Base-by-base conservation (phyloP, 345 rosid genomes). In the Erysimum cheiranthoides region DNA sequence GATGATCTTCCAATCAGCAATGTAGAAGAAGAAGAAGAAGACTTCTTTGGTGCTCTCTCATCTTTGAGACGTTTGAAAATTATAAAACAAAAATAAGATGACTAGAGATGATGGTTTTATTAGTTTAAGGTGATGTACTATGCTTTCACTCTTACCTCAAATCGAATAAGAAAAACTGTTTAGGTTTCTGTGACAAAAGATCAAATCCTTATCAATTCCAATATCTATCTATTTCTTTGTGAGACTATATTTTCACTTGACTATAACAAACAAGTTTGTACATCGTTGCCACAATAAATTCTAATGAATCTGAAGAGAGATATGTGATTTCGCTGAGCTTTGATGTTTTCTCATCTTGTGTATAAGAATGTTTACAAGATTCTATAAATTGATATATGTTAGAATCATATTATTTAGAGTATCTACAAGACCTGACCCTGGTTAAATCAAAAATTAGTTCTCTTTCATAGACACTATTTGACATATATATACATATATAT, bases 1-100 rank as follows among this genome's bases (percentile, higher is more conserved):
- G 89, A 90, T 95, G 97, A 82, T 95, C 35, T 90, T 95, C 82
- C 93, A 90, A 46, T 88, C 83, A 50, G 66, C 80, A 28, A 42
- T 80, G 43, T 80, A 80, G 68, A 27, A 52, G 73, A 30, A 65
- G 61, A 34, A 45, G 54, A 36, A 65, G 73, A 28, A 35, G 27
- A 12, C 34, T 54, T 68, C 38, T 68, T 61, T 28, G 39, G 31
- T 57, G 61, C 32, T 53, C 35, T 61, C 36, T 51, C 21, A 7
- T 62, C 34, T n/a, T 52, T 42, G 42, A 60, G 62, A 7, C 32
- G 56, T 39, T 42, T 53, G 45, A 13, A 43, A 73, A 39, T 30
- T 42, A 4, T 8, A 38, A 18, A 64, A 21, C 45, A 49, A 25
- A 73, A 31, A 53, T 42, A 63, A 18, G 32, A 66, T 58, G 36